phyloP scores from a whole-genome alignment of 768 basidiomycete species.

The Pilatotrama ljubarskyi region DNA sequence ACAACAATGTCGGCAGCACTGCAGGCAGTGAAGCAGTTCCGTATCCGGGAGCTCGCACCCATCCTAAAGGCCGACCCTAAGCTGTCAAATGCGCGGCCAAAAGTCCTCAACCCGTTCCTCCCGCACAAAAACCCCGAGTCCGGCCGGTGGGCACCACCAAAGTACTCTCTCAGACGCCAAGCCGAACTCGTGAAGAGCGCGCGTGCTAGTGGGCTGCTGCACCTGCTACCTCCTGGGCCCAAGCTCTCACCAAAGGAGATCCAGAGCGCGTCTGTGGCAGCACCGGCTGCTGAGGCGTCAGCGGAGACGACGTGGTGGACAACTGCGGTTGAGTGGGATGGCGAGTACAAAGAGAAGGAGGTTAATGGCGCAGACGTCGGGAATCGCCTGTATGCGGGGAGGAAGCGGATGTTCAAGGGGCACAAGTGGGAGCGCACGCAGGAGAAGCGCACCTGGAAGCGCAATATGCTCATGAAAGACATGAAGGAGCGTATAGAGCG shows the following conservation, averaged over 20 bases:
- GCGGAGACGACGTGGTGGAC: slow-evolving; percentile 13
- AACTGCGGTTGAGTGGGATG: slow-evolving; percentile 28
- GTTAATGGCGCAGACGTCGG: slow-evolving; percentile 54
- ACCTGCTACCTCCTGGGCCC: slow-evolving; percentile 68
- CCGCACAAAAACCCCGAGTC: slow-evolving; percentile 59
- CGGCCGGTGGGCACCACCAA: slow-evolving; percentile 66
- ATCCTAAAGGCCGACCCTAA: slow-evolving; percentile 27
- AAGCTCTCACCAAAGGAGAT: slow-evolving; percentile 44
- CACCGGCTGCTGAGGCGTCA: slow-evolving; percentile 1
- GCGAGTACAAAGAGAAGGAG: slow-evolving; percentile 31
- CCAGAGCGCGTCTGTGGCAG: slow-evolving; percentile 24
- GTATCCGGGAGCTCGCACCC: slow-evolving; percentile 45
- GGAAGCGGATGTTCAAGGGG: slow-evolving; percentile 91
- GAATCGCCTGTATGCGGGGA: slow-evolving; percentile 68
- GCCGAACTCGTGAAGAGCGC: slow-evolving; percentile 79
- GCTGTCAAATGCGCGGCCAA: slow-evolving; percentile 17
- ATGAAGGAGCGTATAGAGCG: slow-evolving; percentile 66
- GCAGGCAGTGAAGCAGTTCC: slow-evolving; percentile 45
- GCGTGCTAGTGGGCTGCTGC: slow-evolving; percentile 48
- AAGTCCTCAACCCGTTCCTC: slow-evolving; percentile 65
- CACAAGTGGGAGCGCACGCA: slow-evolving; percentile 78
- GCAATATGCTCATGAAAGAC: slow-evolving; percentile 59
- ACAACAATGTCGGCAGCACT: slow-evolving; percentile 25
- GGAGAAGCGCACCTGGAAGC: slow-evolving; percentile 47
- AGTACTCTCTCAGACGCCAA: slow-evolving; percentile 74